Base-by-base conservation (phyloP, 2,329 filamentous ascomycete genomes). In the Cephalotrichum gorgonifer region DNA sequence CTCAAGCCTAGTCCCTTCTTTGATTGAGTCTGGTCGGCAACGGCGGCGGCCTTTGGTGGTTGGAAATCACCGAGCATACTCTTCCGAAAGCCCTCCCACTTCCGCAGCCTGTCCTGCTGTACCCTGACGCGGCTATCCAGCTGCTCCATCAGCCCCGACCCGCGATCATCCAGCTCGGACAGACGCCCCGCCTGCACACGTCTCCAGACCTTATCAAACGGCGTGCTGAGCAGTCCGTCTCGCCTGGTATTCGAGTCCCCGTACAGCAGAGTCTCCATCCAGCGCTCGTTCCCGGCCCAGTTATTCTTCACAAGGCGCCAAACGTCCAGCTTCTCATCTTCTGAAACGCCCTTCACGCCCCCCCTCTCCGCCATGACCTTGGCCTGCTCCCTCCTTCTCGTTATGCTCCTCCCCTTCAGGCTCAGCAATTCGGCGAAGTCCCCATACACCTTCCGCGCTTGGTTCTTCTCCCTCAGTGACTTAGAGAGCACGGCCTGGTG, bases 241-340 rank as follows among this genome's bases (percentile, higher is more conserved):
- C 71, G 75, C 25, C 69, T 69, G 2, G 71, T 65, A 7, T 69
- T 69, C 20, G 71, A 69, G 43, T 87, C 83, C 2, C 86, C 86
- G 46, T 83, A 73, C 0, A 93, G 62, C 20, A 95, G 67, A 2
- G 79, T 72, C 44, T 87, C 76, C 56, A 87, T 75, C 83, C 88
- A 91, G 50, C 79, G 75, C 51, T 83, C 78, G 57, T 83, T 80
- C 2, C 88, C 89, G 14, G 86, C 73, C 89, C 89, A 95, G 55
- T 88, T 87, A 52, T 82, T 81, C 31, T 76, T 73, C 27, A 89
- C 67, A 2, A 76, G 72, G 39, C 76, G 77, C 56, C 82, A 74
- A 50, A 88, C 67, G 35, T 78, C 68, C 1, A 63, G 55, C 42
- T 67, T 71, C 3, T 66, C 61, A 35, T 72, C 65, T 11, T 72